These are phyloP conservation scores for Trifolium fragiferum DNA, from an alignment of 306 rosid genomes.

Conservation along the genomic window DNA sequence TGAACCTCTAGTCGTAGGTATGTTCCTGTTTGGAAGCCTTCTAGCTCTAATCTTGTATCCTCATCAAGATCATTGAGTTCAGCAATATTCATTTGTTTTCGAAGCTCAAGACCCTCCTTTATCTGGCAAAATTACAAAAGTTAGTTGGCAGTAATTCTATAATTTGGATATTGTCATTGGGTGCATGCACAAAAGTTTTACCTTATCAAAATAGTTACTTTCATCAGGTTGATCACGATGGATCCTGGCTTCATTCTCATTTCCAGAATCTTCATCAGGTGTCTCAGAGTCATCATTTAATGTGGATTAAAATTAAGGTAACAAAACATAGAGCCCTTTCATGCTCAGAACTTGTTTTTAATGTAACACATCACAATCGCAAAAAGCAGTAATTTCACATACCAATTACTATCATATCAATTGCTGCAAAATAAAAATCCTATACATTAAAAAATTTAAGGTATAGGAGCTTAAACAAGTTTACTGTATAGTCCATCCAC, in stretches of 20 bases:
- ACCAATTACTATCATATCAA: constrained; percentile 22
- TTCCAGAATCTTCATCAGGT: constrained; percentile 63
- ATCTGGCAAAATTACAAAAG: constrained; percentile 56
- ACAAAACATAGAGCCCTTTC: constrained; percentile 39
- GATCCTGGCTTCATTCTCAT: constrained; percentile 50
- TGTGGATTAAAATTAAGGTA: constrained; percentile 73
- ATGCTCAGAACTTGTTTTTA: constrained; percentile 17
- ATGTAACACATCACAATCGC: not conserved
- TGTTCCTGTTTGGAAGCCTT: constrained; percentile 85
- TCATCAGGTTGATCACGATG: constrained; percentile 58
- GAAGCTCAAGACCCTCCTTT: constrained; percentile 83
- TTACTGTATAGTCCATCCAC: not conserved
- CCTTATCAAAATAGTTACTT: constrained; percentile 82
- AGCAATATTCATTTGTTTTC: constrained; percentile 81
- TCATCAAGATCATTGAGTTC: constrained; percentile 91
- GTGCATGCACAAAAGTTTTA: constrained; percentile 40
- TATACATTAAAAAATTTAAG: not conserved
- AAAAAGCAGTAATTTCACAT: constrained; percentile 14
- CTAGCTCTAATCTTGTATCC: constrained; percentile 73
- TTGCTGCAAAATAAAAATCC: not conserved
- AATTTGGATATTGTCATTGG: constrained; percentile 1
- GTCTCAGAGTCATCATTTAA: constrained; percentile 58
- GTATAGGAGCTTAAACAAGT: not conserved
- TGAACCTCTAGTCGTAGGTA: constrained; percentile 91
- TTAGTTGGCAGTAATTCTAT: constrained; percentile 28